Evolutionary conservation across 2,329 filamentous ascomycete genomes (phyloP).

Genomic region (Colletotrichum sp.): DNA sequence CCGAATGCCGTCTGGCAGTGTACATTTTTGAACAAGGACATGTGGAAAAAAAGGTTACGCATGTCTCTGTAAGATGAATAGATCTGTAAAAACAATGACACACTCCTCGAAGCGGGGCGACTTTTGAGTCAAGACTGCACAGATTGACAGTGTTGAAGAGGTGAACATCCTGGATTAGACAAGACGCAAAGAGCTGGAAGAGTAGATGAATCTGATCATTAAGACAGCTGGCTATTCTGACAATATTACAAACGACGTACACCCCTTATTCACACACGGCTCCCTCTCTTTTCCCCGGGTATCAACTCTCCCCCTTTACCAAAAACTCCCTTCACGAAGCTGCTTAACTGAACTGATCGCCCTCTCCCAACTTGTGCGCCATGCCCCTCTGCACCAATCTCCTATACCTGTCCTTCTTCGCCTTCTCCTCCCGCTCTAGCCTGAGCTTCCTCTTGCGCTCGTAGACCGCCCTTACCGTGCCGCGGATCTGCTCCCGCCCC

Average conservation of each 20-base stretch:
- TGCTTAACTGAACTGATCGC: conserved; percentile 68
- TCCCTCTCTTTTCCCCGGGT: conserved; percentile 4
- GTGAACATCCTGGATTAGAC: neutral
- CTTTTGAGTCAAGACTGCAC: neutral
- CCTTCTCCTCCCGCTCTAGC: conserved; percentile 53
- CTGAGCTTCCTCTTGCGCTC: conserved; percentile 82
- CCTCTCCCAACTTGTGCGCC: conserved; percentile 62
- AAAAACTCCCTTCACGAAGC: conserved; percentile 26
- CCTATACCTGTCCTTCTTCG: conserved; percentile 46
- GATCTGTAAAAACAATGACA: conserved; percentile 41
- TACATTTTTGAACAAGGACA: conserved; percentile 20
- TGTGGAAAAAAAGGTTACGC: conserved; percentile 6
- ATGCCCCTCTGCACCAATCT: conserved; percentile 54
- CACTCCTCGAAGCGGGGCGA: conserved; percentile 11
- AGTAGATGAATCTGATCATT: neutral
- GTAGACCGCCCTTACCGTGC: conserved; percentile 86
- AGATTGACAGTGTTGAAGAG: neutral
- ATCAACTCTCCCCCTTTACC: conserved; percentile 3
- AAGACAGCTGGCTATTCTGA: neutral
- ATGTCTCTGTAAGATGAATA: conserved; percentile 41
- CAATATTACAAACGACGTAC: neutral
- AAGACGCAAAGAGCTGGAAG: neutral
- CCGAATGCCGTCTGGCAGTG: conserved; percentile 18
- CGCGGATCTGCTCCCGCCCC: conserved; percentile 77
- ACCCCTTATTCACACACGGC: neutral